A percentile compares a stretch with the other conserved stretches of the same genome.
These are phyloP conservation scores for Neofusicoccum sp. DNA, from an alignment of 2,329 filamentous ascomycete species.

Conservation along the genomic window DNA sequence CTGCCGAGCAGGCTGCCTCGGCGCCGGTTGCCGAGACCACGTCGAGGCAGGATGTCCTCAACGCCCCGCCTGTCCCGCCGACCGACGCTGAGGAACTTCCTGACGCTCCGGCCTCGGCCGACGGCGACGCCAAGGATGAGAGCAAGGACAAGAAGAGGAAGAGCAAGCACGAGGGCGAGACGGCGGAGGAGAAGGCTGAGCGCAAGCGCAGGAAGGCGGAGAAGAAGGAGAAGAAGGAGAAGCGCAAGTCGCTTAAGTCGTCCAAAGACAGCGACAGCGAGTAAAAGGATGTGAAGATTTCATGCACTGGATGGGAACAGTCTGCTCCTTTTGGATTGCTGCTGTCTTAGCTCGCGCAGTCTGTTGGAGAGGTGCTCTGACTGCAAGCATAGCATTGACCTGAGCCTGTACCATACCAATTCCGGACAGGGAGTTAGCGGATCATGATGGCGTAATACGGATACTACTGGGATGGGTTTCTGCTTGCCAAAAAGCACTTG, in stretches of 20 bases:
- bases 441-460: constrained; percentile 18
- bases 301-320: constrained; percentile 1
- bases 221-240: constrained; percentile 77
- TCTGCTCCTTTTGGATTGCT: neutral
- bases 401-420: constrained; percentile 19
- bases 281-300: constrained; percentile 1
- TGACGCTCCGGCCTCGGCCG: constrained; percentile 28
- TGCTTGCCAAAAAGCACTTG: constrained; percentile 16
- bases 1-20: constrained; percentile 26
- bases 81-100: constrained; percentile 24
- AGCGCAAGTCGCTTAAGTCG: constrained; percentile 49
- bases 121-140: constrained; percentile 24
- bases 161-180: constrained; percentile 48
- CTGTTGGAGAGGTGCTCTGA: constrained; percentile 3
- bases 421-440: constrained; percentile 19
- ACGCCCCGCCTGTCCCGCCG: constrained; percentile 36
- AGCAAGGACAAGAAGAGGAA: constrained; percentile 45
- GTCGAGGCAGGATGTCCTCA: constrained; percentile 34
- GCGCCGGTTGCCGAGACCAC: constrained; percentile 32
- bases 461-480: constrained; percentile 17
- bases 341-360: neutral
- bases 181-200: constrained; percentile 47
- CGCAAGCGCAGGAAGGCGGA: constrained; percentile 70
- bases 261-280: constrained; percentile 19
- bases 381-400: constrained; percentile 11